These are phyloP conservation scores for Cryptococcus hybrid DNA, from an alignment of 1,284 basidiomycete species.

Conservation along the genomic window DNA sequence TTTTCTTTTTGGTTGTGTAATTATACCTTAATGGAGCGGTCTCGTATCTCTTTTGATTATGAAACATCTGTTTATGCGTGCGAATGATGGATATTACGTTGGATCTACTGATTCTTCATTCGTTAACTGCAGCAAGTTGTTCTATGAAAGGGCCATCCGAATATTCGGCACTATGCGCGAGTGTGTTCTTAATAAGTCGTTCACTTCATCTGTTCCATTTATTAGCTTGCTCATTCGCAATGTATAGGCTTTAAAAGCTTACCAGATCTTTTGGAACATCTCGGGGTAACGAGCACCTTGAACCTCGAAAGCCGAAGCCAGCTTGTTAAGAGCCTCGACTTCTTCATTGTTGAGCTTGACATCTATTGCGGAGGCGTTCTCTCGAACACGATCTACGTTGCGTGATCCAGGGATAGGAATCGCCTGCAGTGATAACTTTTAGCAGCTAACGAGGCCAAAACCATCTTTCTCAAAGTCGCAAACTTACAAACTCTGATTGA, in stretches of 20 bases:
- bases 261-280: slow-evolving; percentile 9
- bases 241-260: neutral
- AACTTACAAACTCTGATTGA: slow-evolving; percentile 52
- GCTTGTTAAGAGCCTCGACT: slow-evolving; percentile 48
- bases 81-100: no score
- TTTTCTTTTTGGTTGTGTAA: no score
- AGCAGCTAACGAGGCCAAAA: no score
- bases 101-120: no score
- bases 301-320: slow-evolving; percentile 40
- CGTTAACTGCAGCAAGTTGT: no score
- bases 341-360: slow-evolving; percentile 52
- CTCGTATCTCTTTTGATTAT: no score
- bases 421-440: slow-evolving; percentile 31
- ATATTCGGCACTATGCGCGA: no score
- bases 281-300: slow-evolving; percentile 34
- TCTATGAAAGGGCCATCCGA: no score
- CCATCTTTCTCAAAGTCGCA: neutral
- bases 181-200: no score
- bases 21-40: no score
- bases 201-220: neutral
- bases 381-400: slow-evolving; percentile 51
- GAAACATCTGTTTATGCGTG: no score
- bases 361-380: slow-evolving; percentile 54
- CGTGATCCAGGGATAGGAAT: slow-evolving; percentile 61
- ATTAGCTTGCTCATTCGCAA: neutral